Conservation (phyloP, 2,329 filamentous ascomycete species). For the Pseudogymnoascus sp. region DNA sequence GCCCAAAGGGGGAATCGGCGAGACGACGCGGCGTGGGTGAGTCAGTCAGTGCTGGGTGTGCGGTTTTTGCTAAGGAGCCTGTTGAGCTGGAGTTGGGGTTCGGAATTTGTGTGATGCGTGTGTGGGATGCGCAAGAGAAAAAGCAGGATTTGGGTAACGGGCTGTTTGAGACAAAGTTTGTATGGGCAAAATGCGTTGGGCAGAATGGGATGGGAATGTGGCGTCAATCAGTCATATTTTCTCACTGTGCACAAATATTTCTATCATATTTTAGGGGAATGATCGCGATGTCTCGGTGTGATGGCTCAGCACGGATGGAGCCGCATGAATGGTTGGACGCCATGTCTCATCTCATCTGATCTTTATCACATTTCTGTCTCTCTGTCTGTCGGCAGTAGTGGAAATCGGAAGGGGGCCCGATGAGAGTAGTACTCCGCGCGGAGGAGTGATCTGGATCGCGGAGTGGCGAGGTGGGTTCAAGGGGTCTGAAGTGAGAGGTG, state of each 20-base stretch:
- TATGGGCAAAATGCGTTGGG: too few species aligned
- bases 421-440: not conserved
- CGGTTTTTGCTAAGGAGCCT: too few species aligned
- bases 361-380: not conserved
- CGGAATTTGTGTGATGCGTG: not conserved
- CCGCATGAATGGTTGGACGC: not conserved
- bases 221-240: not conserved
- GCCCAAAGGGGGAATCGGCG: too few species aligned
- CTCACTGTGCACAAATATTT: not conserved
- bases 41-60: too few species aligned
- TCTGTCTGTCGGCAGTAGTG: not conserved
- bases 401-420: not conserved
- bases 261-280: not conserved
- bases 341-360: not conserved
- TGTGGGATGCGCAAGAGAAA: too few species aligned
- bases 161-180: too few species aligned
- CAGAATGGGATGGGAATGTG: too few species aligned
- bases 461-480: not conserved
- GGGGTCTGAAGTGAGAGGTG: not conserved
- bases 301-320: not conserved
- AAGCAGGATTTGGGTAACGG: too few species aligned
- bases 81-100: not conserved
- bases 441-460: not conserved
- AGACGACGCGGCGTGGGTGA: too few species aligned
- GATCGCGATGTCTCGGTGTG: not conserved